Conservation (phyloP, 2,329 filamentous ascomycete genomes). For the Colletotrichum sp. region DNA sequence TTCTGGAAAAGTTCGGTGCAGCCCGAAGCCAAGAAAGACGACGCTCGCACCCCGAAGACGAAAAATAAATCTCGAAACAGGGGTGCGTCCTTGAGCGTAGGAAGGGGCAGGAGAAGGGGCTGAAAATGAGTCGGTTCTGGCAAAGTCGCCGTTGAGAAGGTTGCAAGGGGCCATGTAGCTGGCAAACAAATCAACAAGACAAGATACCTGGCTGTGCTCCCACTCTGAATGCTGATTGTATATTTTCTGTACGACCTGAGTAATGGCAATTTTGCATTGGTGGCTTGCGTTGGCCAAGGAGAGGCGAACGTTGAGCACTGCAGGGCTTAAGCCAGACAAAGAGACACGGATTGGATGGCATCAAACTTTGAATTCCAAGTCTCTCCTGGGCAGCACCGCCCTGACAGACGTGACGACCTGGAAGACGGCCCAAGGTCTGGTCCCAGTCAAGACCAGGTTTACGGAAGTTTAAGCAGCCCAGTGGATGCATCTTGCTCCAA, state of each 20-base stretch:
- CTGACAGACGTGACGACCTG: not conserved
- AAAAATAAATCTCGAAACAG: conserved; percentile 11
- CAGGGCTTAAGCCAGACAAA: not conserved
- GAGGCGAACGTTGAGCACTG: not conserved
- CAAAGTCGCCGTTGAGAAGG: not conserved
- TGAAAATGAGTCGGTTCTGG: not conserved
- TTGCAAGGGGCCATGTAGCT: not conserved
- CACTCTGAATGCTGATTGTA: not conserved
- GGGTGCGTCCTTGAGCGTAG: conserved; percentile 2
- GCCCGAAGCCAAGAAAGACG: not conserved
- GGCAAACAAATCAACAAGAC: not conserved
- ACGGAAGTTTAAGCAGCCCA: not conserved
- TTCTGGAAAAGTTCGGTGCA: not conserved
- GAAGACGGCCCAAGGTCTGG: not conserved
- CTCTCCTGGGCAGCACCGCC: not conserved
- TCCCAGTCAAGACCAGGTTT: not conserved
- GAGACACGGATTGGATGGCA: not conserved
- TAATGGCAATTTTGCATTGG: not conserved
- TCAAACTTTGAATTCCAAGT: not conserved
- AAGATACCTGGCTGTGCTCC: not conserved
- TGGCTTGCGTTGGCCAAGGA: not conserved
- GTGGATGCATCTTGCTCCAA: not conserved
- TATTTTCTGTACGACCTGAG: not conserved
- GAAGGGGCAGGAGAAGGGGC: conserved; percentile 14
- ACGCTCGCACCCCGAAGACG: not conserved